Percentiles rank a stretch among this genome's conserved stretches.
phyloP scores from a whole-genome alignment of 768 basidiomycete species.

The Lyophyllum atratum region DNA sequence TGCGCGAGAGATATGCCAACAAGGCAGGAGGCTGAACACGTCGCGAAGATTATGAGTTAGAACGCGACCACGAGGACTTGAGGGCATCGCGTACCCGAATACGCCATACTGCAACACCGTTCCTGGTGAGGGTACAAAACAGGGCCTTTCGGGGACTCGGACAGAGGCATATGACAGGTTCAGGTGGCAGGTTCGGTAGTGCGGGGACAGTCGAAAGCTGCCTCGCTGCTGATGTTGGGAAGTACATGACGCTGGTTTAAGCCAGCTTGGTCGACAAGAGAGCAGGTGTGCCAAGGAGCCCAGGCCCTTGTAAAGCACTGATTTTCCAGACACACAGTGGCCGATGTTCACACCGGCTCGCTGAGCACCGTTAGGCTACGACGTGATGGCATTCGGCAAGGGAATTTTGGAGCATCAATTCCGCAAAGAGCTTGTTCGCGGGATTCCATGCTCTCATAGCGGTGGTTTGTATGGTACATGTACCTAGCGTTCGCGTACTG shows the following conservation, averaged over 20 bases:
- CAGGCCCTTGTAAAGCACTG: neutral
- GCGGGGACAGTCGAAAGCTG: conserved; percentile 71
- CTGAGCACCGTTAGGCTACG: neutral
- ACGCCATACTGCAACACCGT: conserved; percentile 77
- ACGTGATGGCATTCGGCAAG: neutral
- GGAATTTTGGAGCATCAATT: neutral
- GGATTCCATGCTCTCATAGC: no score
- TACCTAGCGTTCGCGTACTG: no score
- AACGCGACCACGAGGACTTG: neutral
- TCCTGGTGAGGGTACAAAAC: conserved; percentile 74
- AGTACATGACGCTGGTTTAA: conserved; percentile 60
- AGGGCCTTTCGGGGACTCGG: conserved; percentile 76
- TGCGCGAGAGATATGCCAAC: conserved; percentile 74
- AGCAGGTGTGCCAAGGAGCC: neutral
- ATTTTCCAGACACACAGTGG: neutral
- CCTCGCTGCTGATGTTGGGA: conserved; percentile 78
- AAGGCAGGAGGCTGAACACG: conserved; percentile 64
- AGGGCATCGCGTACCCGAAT: conserved; percentile 61
- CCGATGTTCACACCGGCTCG: conserved; percentile 9
- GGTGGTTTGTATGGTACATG: neutral
- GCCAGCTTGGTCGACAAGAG: conserved; percentile 1
- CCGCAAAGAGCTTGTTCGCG: neutral
- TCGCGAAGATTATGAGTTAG: conserved; percentile 3
- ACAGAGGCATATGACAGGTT: conserved; percentile 57
- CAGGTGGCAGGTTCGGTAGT: conserved; percentile 62